Percentiles rank a stretch among this genome's conserved stretches.
Evolutionary conservation across 129 eudicot species (phyloP).

Genomic region (Oenanthe sinensis): DNA sequence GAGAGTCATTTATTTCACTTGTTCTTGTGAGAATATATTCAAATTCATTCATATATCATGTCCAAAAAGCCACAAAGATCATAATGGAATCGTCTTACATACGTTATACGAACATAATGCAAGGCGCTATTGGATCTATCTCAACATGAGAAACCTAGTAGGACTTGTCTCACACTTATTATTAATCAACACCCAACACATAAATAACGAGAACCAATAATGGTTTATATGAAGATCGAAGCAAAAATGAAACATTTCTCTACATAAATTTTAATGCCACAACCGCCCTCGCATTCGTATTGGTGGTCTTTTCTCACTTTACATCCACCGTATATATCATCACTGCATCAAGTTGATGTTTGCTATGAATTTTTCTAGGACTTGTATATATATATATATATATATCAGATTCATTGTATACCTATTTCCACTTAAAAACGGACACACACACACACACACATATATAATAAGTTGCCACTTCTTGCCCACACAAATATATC

Average conservation of each 20-base stretch:
- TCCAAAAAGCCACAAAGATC: neutral
- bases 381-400: neutral
- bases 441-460: too few species aligned
- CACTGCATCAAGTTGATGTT: constrained; percentile 1
- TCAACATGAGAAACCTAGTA: neutral
- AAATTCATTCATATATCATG: neutral
- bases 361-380: neutral
- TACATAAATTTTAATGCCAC: constrained; percentile 15
- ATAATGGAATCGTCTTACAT: neutral
- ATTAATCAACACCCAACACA: neutral
- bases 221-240: neutral
- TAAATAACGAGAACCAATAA: neutral
- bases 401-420: constrained; percentile 11
- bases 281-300: constrained; percentile 28
- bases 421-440: neutral
- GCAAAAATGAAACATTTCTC: neutral
- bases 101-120: neutral
- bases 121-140: neutral
- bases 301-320: constrained; percentile 7
- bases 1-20: neutral
- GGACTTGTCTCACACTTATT: neutral
- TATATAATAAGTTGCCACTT: constrained; percentile 9
- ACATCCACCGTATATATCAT: constrained; percentile 1
- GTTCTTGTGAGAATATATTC: neutral
- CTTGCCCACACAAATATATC: neutral